Percentiles rank a stretch among this genome's conserved stretches.
These are phyloP conservation scores for Meyerozyma guilliermondii DNA, from an alignment of 1,139 yeast genomes.

Conservation along the genomic window DNA sequence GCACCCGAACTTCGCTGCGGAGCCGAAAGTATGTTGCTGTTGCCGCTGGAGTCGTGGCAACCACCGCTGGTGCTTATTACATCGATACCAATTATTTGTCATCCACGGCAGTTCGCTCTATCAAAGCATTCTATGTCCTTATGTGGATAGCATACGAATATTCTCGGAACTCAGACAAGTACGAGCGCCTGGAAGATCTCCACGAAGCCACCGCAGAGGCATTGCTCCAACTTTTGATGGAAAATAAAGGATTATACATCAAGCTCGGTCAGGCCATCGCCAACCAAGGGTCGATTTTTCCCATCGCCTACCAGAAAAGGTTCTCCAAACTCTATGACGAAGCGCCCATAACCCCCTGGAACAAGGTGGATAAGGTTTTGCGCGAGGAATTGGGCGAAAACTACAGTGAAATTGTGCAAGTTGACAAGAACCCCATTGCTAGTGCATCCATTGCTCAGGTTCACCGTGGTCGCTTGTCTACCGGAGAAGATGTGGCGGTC, in stretches of 20 bases:
- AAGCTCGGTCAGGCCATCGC: slow-evolving; percentile 76
- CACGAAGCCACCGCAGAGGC: slow-evolving; percentile 60
- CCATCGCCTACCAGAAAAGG: slow-evolving; percentile 52
- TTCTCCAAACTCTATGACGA: slow-evolving; percentile 59
- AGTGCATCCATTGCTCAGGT: slow-evolving; percentile 77
- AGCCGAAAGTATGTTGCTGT: neutral
- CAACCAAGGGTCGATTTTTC: slow-evolving; percentile 64
- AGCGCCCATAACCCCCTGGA: slow-evolving; percentile 70
- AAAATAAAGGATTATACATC: slow-evolving; percentile 69
- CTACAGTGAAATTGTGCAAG: slow-evolving; percentile 34
- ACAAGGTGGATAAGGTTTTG: slow-evolving; percentile 41
- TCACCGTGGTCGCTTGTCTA: slow-evolving; percentile 46
- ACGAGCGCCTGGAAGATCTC: slow-evolving; percentile 41
- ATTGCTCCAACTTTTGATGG: slow-evolving; percentile 45
- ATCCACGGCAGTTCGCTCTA: slow-evolving; percentile 48
- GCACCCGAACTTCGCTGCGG: neutral
- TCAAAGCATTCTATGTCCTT: slow-evolving; percentile 45
- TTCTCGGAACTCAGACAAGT: slow-evolving; percentile 39
- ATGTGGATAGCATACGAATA: slow-evolving; percentile 57
- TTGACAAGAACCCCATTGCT: slow-evolving; percentile 56
- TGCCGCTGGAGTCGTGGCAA: neutral
- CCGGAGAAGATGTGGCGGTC: slow-evolving; percentile 59
- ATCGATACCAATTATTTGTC: slow-evolving; percentile 42
- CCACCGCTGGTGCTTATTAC: slow-evolving; percentile 16
- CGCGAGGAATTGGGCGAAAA: slow-evolving; percentile 39